Conservation (phyloP, 176 grass and related monocot species). For the Lolium multiflorum region DNA sequence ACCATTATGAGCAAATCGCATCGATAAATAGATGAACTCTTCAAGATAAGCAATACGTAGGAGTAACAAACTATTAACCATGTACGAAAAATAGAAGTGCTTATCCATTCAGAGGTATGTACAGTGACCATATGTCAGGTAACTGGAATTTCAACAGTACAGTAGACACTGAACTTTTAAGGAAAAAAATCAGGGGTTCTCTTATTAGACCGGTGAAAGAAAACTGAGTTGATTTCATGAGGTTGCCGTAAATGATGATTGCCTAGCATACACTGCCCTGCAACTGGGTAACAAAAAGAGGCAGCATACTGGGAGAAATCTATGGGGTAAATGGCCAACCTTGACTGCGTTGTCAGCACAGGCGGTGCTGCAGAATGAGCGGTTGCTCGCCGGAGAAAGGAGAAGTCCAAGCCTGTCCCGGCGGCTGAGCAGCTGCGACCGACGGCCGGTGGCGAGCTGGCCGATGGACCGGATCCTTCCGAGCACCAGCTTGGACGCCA, state of each 20-base stretch:
- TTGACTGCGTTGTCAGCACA: not conserved
- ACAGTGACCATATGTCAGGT: not conserved
- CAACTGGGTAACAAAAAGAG: not conserved
- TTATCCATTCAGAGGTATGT: constrained; percentile 7
- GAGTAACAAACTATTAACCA: not conserved
- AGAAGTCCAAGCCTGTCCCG: not conserved
- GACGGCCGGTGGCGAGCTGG: not conserved
- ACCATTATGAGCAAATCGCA: not conserved
- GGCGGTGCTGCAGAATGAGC: not conserved
- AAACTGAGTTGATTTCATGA: not conserved
- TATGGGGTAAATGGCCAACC: constrained; percentile 14
- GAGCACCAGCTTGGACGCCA: constrained; percentile 40
- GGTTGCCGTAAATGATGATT: not conserved
- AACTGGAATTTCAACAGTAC: not conserved
- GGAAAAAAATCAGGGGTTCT: not conserved
- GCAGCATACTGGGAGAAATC: not conserved
- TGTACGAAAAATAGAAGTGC: not conserved
- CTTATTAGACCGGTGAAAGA: not conserved
- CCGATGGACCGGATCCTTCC: not conserved
- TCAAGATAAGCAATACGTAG: not conserved
- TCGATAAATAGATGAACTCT: constrained; percentile 2
- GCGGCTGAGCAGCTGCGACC: no score
- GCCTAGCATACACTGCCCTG: not conserved
- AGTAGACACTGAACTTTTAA: not conserved
- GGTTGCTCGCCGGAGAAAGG: not conserved